Conservation (phyloP, 2,329 filamentous ascomycete species). For the Knoxdaviesia proteae region DNA sequence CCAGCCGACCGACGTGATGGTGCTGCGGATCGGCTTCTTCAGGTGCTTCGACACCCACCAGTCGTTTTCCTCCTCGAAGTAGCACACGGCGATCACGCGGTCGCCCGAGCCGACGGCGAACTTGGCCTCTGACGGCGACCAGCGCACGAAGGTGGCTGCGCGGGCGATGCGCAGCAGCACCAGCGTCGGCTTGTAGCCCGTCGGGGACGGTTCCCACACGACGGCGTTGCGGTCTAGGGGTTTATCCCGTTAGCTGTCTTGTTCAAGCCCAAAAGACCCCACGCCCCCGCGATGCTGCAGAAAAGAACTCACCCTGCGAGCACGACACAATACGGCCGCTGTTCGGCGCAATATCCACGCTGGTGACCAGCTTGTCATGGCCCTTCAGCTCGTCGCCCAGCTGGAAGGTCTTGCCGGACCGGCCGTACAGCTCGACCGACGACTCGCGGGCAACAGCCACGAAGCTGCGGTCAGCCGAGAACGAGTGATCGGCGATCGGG, state of each 20-base stretch:
- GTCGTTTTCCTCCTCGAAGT: conserved; percentile 98
- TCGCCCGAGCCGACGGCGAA: conserved; percentile 95
- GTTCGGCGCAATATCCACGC: conserved; percentile 82
- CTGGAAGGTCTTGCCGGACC: conserved; percentile 52
- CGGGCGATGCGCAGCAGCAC: conserved; percentile 94
- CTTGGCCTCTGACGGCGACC: conserved; percentile 91
- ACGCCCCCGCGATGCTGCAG: background rate
- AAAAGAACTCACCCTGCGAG: conserved; percentile 51
- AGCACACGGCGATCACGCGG: conserved; percentile 87
- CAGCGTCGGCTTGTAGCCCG: conserved; percentile 89
- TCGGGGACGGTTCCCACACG: conserved; percentile 87
- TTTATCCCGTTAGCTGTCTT: background rate
- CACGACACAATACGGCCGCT: conserved; percentile 92
- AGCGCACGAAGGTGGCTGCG: conserved; percentile 88
- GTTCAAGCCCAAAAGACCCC: background rate
- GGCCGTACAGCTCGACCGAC: conserved; percentile 70
- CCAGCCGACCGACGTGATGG: conserved; percentile 87
- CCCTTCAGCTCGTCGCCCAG: conserved; percentile 85
- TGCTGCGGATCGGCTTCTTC: conserved; percentile 96
- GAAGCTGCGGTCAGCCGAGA: conserved; percentile 75
- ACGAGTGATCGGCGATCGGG: conserved; percentile 93
- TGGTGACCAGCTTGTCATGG: conserved; percentile 91
- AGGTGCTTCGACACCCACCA: conserved; percentile 99
- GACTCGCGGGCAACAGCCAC: conserved; percentile 84
- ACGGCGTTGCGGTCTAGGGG: conserved; percentile 76